Base-by-base conservation (phyloP, 192 early-diverging fungal genomes). In the Funneliformis geosporum region DNA sequence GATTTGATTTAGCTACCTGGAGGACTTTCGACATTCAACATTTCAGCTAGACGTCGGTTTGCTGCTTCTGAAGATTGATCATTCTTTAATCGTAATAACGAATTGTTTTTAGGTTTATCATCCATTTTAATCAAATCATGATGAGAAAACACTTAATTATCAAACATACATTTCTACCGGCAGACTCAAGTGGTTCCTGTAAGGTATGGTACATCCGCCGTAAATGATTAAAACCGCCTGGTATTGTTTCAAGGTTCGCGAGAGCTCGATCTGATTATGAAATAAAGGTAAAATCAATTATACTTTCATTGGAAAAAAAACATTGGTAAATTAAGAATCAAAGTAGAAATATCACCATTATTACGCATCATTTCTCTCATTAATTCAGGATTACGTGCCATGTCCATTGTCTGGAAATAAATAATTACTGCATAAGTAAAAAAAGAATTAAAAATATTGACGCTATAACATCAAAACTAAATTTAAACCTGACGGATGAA, bases 161-260 rank as follows among this genome's bases (percentile, higher is more conserved):
- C 21, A 62, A 39, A 46, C 65, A 39, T 40, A 81, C 81, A n/a
- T 84, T 65, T 59, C 77, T 79, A 46, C 82, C 66, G 6, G 90
- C 86, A 10, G 90, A 86, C 16, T 88, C 90, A 78, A 89, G 82
- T 44, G 89, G 89, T 60, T 86, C 86, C 79, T 91, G 88, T 40
- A 91, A 64, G 40, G 84, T 86, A 59, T 83, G 84, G 76, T 90
- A 89, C 85, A 91, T 84, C 21, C 89, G 73, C 46, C 87, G 85
- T 42, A 91, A 82, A 82, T 90, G 89, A 73, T 91, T 89, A 72
- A 91, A 91, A 60, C 90, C 90, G 39, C 90, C 90, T 14, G 90
- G 90, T 62, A 91, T 84, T 69, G 88, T 88, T 76, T 91, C 90
- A 79, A 91, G 80, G 61, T 91, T 90, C 10, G 89, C 88, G n/a